These are phyloP conservation scores for Trametes gibbosa DNA, from an alignment of 768 basidiomycete genomes.

Conservation along the genomic window DNA sequence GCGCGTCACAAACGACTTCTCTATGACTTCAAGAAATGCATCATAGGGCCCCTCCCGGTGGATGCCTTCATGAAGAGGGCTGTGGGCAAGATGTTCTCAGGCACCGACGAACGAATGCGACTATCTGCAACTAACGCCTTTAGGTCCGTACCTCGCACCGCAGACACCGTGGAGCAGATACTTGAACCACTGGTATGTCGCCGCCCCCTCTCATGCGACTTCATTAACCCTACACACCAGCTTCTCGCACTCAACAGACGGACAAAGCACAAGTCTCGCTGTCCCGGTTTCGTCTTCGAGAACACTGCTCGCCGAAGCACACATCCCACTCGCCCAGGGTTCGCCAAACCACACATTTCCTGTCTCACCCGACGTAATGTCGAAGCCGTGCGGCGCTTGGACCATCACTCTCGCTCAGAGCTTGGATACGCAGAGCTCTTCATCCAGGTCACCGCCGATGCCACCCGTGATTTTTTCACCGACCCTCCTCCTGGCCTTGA, in stretches of 20 bases:
- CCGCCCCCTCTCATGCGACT: background rate
- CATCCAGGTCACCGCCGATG: conserved; percentile 1
- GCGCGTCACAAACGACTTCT: background rate
- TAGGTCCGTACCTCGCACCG: background rate
- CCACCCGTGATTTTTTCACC: conserved; percentile 7
- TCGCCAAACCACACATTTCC: conserved; percentile 7
- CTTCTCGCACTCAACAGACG: background rate
- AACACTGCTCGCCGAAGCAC: background rate
- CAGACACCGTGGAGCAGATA: background rate
- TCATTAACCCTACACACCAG: background rate
- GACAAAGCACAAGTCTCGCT: background rate
- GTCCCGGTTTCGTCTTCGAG: background rate
- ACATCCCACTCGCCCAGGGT: background rate
- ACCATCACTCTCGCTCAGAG: background rate
- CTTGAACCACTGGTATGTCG: background rate
- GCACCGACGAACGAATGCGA: background rate
- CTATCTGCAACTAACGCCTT: background rate
- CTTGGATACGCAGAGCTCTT: conserved; percentile 14
- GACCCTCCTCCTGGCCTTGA: background rate
- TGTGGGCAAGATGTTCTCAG: background rate
- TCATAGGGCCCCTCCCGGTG: background rate
- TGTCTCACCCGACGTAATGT: background rate
- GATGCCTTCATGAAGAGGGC: background rate
- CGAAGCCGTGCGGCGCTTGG: background rate
- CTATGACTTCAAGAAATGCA: background rate